Conservation (phyloP, 495 filamentous ascomycete species). For the Copromyces sp. region DNA sequence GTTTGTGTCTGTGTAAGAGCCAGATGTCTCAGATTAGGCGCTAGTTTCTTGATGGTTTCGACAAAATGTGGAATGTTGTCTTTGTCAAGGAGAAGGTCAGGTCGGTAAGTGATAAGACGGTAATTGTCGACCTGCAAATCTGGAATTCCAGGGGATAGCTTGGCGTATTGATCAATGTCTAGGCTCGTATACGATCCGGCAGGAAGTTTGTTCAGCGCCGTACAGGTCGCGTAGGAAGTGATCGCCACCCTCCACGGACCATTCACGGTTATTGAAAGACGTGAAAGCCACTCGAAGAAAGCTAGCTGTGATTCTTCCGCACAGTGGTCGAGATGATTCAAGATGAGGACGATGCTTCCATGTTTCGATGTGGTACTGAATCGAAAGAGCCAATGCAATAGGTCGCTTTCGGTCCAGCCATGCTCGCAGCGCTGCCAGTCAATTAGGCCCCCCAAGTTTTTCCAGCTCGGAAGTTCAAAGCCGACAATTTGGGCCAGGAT, state of each 20-base stretch:
- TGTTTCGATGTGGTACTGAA: neutral
- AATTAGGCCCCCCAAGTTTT: neutral
- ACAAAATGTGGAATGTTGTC: too few species aligned
- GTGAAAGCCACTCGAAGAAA: neutral
- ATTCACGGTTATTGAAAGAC: neutral
- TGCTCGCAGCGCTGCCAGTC: neutral
- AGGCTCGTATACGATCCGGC: neutral
- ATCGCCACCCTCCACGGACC: neutral
- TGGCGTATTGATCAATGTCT: neutral
- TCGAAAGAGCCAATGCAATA: conserved; percentile 9
- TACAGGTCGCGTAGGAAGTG: neutral
- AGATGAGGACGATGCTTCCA: conserved; percentile 5
- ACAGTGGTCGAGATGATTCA: conserved; percentile 8
- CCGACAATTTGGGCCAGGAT: conserved; percentile 13
- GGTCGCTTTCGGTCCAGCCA: conserved; percentile 11
- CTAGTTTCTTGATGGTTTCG: neutral
- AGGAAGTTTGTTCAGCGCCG: neutral
- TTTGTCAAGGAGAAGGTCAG: neutral
- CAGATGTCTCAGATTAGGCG: neutral
- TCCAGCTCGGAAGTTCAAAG: neutral
- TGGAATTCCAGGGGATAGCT: neutral
- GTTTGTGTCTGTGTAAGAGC: neutral
- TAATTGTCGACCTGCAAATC: neutral
- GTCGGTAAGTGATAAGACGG: neutral
- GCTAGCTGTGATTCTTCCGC: neutral